Percentiles rank a stretch among this genome's conserved stretches.
phyloP scores from a whole-genome alignment of 163 green algal genomes.

The Botryococcus braunii region DNA sequence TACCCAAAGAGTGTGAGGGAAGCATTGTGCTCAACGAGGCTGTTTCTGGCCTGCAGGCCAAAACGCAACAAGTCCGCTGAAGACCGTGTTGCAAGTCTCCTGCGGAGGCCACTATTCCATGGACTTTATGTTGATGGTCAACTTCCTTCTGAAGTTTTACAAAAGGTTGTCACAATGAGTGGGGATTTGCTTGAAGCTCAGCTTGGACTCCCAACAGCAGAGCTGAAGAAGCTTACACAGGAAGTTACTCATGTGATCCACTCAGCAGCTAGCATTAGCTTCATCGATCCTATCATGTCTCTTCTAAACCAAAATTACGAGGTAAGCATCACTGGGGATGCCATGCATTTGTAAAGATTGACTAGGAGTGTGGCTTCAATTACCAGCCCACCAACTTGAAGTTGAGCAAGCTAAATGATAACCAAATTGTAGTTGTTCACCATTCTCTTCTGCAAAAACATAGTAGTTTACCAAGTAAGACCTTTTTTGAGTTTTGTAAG shows the following conservation, averaged over 20 bases:
- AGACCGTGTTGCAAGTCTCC: neutral
- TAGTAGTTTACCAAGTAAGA: neutral
- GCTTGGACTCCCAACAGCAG: conserved; percentile 14
- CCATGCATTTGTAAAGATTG: neutral
- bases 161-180: conserved; percentile 16
- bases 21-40: neutral
- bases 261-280: conserved; percentile 34
- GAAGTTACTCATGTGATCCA: conserved; percentile 25
- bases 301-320: conserved; percentile 49
- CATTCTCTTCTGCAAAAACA: neutral
- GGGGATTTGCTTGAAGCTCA: conserved; percentile 21
- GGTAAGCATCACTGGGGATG: neutral
- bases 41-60: neutral
- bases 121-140: neutral
- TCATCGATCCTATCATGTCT: conserved; percentile 43
- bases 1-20: neutral
- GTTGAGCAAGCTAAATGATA: neutral
- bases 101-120: neutral
- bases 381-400: neutral
- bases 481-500: neutral
- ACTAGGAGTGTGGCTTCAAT: neutral
- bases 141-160: neutral
- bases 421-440: neutral
- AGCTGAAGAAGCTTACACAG: neutral
- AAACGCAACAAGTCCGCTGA: neutral